A percentile compares a stretch with the other conserved stretches of the same genome.
Conservation (phyloP, 352 stramenopile genomes). For the Phytopythium litorale region DNA sequence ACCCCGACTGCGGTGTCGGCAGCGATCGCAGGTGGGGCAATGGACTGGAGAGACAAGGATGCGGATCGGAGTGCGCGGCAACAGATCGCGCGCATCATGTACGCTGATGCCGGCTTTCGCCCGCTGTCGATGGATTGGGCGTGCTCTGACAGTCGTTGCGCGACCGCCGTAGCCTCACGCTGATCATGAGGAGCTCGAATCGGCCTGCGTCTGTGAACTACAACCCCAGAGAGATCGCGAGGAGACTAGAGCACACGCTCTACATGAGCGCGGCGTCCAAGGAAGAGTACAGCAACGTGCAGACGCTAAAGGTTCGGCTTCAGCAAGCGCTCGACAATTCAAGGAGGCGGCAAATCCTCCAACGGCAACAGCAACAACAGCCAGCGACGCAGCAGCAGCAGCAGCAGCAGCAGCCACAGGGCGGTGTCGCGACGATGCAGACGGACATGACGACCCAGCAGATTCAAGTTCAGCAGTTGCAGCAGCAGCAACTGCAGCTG, state of each 20-base stretch:
- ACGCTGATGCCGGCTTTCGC: constrained; percentile 14
- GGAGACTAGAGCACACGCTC: constrained; percentile 78
- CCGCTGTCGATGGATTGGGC: too few relatives aligned
- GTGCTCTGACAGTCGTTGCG: neutral
- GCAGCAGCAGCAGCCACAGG: constrained; percentile 30
- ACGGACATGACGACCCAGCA: constrained; percentile 27
- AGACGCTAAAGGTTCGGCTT: constrained; percentile 77
- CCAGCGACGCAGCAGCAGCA: constrained; percentile 23
- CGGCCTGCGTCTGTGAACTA: constrained; percentile 85
- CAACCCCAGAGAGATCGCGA: constrained; percentile 83
- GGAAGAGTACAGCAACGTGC: constrained; percentile 86
- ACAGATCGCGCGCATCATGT: constrained; percentile 89
- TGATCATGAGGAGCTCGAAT: constrained; percentile 90
- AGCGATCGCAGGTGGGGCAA: constrained; percentile 15
- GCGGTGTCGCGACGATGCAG: constrained; percentile 14
- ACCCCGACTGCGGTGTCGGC: constrained; percentile 2
- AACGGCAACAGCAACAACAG: constrained; percentile 52
- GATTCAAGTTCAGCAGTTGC: constrained; percentile 42
- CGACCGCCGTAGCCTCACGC: constrained; percentile 50
- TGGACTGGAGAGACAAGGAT: constrained; percentile 86
- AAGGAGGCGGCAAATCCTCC: constrained; percentile 63
- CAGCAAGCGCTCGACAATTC: constrained; percentile 87
- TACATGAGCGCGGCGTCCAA: constrained; percentile 84
- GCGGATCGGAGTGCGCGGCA: constrained; percentile 71
- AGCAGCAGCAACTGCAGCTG: constrained; percentile 56